phyloP scores from a whole-genome alignment of 192 early-diverging fungal genomes.

The Coemansia sp. region DNA sequence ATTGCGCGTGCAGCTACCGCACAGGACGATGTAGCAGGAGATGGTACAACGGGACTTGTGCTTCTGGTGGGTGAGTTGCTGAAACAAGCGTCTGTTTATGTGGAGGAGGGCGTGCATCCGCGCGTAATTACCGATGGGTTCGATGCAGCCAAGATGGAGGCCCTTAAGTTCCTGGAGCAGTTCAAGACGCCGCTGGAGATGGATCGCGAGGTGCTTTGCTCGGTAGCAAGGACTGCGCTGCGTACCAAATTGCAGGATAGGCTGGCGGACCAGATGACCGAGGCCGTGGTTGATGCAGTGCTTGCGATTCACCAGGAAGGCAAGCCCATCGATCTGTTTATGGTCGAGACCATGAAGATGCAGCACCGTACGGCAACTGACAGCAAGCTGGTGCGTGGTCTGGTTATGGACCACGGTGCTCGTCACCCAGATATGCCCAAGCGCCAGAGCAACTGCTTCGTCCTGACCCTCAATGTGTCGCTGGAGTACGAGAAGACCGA shows the following conservation, averaged over 20 bases:
- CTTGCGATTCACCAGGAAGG: constrained; percentile 78
- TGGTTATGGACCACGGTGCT: constrained; percentile 98
- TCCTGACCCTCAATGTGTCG: constrained; percentile 95
- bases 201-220: constrained; percentile 88
- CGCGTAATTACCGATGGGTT: constrained; percentile 95
- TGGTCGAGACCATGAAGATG: constrained; percentile 99
- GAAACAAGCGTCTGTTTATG: constrained; percentile 92
- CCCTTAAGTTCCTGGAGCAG: constrained; percentile 87
- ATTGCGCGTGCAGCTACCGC: constrained; percentile 98
- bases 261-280: constrained; percentile 90
- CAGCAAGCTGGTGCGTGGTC: constrained; percentile 85
- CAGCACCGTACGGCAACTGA: constrained; percentile 98
- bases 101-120: constrained; percentile 96
- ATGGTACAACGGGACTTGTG: constrained; percentile 97
- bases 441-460: constrained; percentile 80
- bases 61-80: constrained; percentile 95
- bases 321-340: constrained; percentile 94
- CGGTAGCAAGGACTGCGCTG: constrained; percentile 92
- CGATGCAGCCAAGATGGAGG: constrained; percentile 94
- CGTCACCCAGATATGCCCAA: constrained; percentile 99
- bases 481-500: constrained; percentile 99
- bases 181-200: constrained; percentile 75
- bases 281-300: constrained; percentile 97
- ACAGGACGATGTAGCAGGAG: constrained; percentile 98
- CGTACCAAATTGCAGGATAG: constrained; percentile 90